Conservation (phyloP, 129 eudicot species). For the Calendula officinalis region DNA sequence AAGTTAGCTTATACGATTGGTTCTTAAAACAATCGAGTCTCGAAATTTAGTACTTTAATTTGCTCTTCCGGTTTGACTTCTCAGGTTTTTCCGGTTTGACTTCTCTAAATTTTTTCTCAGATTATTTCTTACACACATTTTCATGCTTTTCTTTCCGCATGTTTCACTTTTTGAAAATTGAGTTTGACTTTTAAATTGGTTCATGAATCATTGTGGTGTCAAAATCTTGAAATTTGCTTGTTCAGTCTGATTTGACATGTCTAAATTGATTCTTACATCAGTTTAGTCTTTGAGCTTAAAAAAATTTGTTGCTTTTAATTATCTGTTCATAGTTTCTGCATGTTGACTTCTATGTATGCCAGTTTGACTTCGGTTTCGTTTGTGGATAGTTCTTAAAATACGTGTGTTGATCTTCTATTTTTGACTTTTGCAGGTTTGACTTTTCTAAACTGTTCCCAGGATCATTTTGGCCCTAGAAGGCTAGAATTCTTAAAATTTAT, state of each 20-base stretch:
- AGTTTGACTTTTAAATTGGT: neutral
- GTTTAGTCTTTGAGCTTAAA: slow-evolving; percentile 7
- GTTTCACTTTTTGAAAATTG: neutral
- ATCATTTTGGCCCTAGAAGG: slow-evolving; percentile 2
- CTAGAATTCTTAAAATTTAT: slow-evolving; percentile 5
- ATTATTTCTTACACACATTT: slow-evolving; percentile 12
- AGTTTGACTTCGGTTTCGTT: no score
- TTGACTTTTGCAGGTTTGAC: slow-evolving; percentile 23
- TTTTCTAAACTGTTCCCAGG: slow-evolving; percentile 16
- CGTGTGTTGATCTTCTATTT: slow-evolving; percentile 1
- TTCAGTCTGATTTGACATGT: slow-evolving; percentile 7
- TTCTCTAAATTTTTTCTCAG: slow-evolving; percentile 22
- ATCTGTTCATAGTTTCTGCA: no score
- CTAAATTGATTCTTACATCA: neutral
- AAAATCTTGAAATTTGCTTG: neutral
- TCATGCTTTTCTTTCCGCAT: slow-evolving; percentile 16
- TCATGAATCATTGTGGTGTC: neutral
- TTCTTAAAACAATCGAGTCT: slow-evolving; percentile 1
- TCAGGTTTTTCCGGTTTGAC: neutral
- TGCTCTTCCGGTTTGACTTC: neutral
- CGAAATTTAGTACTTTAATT: neutral
- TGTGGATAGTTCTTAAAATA: neutral
- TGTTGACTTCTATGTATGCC: no score
- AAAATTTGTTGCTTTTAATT: neutral
- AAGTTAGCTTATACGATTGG: neutral